Evolutionary conservation across 192 early-diverging fungal species (phyloP).

Genomic region (Coemansia asiatica): DNA sequence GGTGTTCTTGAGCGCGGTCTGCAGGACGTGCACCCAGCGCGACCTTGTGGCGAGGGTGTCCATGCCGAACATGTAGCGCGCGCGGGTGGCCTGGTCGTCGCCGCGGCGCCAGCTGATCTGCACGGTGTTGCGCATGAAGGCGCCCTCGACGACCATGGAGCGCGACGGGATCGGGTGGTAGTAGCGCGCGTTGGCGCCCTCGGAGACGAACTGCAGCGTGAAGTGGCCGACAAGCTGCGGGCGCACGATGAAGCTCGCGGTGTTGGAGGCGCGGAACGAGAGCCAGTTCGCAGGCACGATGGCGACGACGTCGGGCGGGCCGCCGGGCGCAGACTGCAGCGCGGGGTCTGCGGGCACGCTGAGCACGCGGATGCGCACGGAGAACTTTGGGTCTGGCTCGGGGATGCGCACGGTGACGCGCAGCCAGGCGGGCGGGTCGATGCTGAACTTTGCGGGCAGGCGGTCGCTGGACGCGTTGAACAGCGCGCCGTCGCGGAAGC

Average conservation of each 20-base stretch:
- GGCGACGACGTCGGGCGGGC: slow-evolving; percentile 12
- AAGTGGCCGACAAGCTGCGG: slow-evolving; percentile 48
- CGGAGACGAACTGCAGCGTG: slow-evolving; percentile 47
- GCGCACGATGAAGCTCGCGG: slow-evolving; percentile 48
- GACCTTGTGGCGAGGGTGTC: slow-evolving; percentile 43
- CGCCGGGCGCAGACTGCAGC: slow-evolving; percentile 3
- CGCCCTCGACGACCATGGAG: slow-evolving; percentile 52
- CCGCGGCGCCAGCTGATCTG: slow-evolving; percentile 47
- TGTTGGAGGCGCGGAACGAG: slow-evolving; percentile 24
- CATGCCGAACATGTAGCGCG: slow-evolving; percentile 54
- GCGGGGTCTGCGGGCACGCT: slow-evolving; percentile 21
- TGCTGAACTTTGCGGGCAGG: slow-evolving; percentile 47
- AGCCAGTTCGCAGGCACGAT: slow-evolving; percentile 38
- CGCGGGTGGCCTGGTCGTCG: slow-evolving; percentile 22
- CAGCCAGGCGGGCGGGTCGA: slow-evolving; percentile 45
- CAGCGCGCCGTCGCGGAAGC: slow-evolving; percentile 52
- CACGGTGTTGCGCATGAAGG: slow-evolving; percentile 55
- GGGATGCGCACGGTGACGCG: slow-evolving; percentile 55
- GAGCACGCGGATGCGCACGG: slow-evolving; percentile 37
- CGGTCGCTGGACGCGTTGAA: slow-evolving; percentile 57
- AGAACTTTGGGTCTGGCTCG: slow-evolving; percentile 33
- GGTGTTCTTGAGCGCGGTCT: slow-evolving; percentile 27
- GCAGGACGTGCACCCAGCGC: slow-evolving; percentile 37
- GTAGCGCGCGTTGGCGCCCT: slow-evolving; percentile 50
- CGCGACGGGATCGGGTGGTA: slow-evolving; percentile 56